These are phyloP conservation scores for Lepiota venenata DNA, from an alignment of 768 basidiomycete genomes.

Conservation along the genomic window DNA sequence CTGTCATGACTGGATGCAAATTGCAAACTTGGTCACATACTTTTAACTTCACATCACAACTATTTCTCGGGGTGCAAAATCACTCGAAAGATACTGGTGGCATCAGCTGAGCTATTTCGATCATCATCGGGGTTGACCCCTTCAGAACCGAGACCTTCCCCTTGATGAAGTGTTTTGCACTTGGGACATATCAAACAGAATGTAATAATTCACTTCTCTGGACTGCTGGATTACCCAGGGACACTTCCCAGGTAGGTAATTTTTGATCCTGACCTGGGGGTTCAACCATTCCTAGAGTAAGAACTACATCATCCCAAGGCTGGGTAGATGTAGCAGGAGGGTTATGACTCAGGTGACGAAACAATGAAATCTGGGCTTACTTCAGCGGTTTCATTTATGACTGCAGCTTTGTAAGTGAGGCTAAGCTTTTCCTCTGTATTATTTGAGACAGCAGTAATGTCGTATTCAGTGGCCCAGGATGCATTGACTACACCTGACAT, in stretches of 20 bases:
- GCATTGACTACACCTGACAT: neutral
- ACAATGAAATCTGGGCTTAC: neutral
- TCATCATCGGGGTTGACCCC: neutral
- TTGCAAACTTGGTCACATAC: neutral
- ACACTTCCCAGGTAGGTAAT: neutral
- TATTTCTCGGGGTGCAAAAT: neutral
- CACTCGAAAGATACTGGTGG: neutral
- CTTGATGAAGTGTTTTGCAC: neutral
- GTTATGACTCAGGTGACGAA: neutral
- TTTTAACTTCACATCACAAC: neutral
- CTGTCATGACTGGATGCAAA: neutral
- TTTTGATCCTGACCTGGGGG: neutral
- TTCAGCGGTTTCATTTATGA: neutral
- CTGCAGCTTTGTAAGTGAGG: neutral
- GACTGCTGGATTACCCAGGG: no score
- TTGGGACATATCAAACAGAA: neutral
- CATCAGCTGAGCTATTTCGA: neutral
- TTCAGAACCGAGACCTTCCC: neutral
- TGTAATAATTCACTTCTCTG: no score
- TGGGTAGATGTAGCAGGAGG: neutral
- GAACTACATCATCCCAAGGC: neutral
- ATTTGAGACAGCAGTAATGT: neutral
- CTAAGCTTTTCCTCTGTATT: neutral
- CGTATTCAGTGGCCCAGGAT: neutral
- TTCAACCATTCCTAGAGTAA: neutral